Base-by-base conservation (phyloP, 495 filamentous ascomycete genomes). In the Lichina pygmaea region DNA sequence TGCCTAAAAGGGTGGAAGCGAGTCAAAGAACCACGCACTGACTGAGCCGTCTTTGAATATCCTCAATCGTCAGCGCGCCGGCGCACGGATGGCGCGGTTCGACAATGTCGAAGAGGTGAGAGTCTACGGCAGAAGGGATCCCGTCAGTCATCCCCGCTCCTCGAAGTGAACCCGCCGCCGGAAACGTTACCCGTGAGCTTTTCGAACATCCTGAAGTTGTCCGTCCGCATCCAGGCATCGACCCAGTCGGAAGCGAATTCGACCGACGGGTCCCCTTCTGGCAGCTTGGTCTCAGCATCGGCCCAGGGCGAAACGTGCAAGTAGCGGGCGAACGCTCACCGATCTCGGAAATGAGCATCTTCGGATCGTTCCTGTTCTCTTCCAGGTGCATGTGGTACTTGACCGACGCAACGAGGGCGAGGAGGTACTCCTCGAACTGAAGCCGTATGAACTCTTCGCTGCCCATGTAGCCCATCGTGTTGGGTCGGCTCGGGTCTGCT, bases 401-500 rank as follows among this genome's bases (percentile, higher is more conserved):
- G 51, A 82, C 77, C 7, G 79, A 70, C 0, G 91, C 81, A 41
- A 94, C 71, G 45, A 97, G 67, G 1, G 86, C 84, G 7, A 95
- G 66, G 13, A 95, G 66, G 53, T 97, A 97, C 56, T 95, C 91
- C 63, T 97, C 89, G 49, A 97, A 97, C 53, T 97, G 89, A 7
- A 95, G 71, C 15, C 89, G 73, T 53, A 97, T 95, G 57, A 94
- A 95, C 55, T 95, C 91, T 62, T 97, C 89, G 48, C 86, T 93
- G 44, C 89, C 89, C 52, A 83, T 78, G 55, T 93, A 97, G 13
- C 86, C 86, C 65, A 92, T 78, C 7, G 84, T 93, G 52, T 85
- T 93, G 12, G 89, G 89, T 39, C 79, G 72, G 44, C 73, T 66
- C 7, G 89, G 89, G 58, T 95, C 85, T 6, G 72, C 64, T 58